Evolutionary conservation across 345 rosid genomes (phyloP).

Genomic region (Draba incana): DNA sequence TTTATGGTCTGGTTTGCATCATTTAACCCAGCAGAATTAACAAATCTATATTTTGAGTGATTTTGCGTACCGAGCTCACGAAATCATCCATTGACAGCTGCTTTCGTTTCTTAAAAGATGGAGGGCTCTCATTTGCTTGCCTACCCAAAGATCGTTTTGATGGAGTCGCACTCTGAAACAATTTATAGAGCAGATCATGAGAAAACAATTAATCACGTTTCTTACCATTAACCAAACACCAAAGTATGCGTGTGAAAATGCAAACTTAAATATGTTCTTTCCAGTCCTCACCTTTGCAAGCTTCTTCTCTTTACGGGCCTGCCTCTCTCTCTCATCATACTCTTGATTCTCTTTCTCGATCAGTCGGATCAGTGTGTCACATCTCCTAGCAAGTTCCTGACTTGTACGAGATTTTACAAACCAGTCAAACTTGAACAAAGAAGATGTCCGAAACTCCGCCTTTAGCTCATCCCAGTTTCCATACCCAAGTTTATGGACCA

Average conservation of each 20-base stretch:
- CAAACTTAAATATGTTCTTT: constrained; percentile 6
- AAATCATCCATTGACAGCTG: constrained; percentile 89
- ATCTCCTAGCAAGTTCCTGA: constrained; percentile 95
- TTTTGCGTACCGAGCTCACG: constrained; percentile 48
- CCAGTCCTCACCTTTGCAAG: constrained; percentile 71
- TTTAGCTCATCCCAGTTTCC: constrained; percentile 99
- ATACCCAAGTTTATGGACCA: constrained; percentile 97
- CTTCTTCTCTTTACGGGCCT: constrained; percentile 97
- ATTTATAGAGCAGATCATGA: neutral
- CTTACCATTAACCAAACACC: neutral
- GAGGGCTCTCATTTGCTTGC: constrained; percentile 69
- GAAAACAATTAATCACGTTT: constrained; percentile 7
- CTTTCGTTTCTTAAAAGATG: constrained; percentile 69
- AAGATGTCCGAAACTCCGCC: constrained; percentile 81
- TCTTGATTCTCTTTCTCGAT: constrained; percentile 99
- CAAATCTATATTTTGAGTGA: neutral
- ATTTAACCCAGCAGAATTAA: neutral
- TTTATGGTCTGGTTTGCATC: neutral
- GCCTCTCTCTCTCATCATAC: constrained; percentile 93
- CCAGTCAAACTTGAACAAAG: constrained; percentile 94
- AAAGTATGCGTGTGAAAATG: neutral
- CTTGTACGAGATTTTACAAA: constrained; percentile 93
- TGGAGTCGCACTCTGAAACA: constrained; percentile 51
- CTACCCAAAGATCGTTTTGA: constrained; percentile 68
- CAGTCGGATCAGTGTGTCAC: constrained; percentile 89